Evolutionary conservation across 108 stramenopile species (phyloP), one percentile per base, ranked within the genome.

Genomic region (Skeletonema grethae): DNA sequence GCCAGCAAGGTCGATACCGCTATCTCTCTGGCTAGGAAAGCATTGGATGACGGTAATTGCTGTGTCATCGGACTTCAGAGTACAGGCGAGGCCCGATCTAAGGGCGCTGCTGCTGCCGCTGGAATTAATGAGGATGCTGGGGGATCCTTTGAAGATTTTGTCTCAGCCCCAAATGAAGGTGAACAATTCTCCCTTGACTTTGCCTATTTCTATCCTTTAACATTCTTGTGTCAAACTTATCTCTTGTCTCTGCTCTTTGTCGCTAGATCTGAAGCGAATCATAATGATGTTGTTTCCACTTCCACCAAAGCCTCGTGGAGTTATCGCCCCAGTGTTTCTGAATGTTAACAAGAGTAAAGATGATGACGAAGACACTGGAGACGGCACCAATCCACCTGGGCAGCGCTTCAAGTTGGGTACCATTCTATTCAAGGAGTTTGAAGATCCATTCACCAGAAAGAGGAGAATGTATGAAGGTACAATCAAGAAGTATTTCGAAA

Each of bases 1-100:
- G 90, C 86, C 0, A 67, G 75, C 41, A 91, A 91, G 65, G 86
- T 90, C 11, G 82, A 86, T 20, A 84, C 64, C 32, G 82, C 87
- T 3, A 80, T 87, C 7, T 18, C 35, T 5, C 55, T 84, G 38
- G 77, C 87, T 36, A 85, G 77, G 79, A 60, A 80, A 29, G 88
- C 88, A 3, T 16, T 89, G 18, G 77, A 43, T 4, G 67, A 78
- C 15, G 86, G 85, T 24, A 31, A 87, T 35, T 88, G 87, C 60
- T 84, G 83, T 20, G 79, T 90, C 20, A 90, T 90, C 36, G 90
- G 90, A 4, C 77, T 90, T 10, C 90, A 89, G 57, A 67, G 70
- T 34, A 90, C 90, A 7, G 87, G 89, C 9, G 89, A 90, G 82
- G 86, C 87, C 36, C 82, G 69, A 50, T 48, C 77, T 9, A 68